These are phyloP conservation scores for Rhizophora mangle DNA, from an alignment of 345 rosid species.

Conservation along the genomic window DNA sequence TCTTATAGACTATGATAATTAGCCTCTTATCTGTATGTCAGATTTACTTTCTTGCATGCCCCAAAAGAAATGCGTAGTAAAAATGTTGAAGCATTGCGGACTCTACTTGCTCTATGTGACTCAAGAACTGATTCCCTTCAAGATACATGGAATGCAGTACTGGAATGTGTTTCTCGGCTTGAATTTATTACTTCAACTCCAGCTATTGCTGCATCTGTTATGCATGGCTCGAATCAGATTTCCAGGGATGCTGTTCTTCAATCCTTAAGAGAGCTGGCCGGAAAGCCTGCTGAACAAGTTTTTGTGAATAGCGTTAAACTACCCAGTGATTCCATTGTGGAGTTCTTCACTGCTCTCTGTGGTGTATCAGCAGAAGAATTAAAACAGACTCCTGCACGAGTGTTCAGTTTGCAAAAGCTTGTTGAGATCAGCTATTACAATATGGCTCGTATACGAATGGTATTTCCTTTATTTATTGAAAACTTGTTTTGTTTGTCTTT, in stretches of 20 bases:
- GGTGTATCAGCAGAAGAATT: slow-evolving; percentile 97
- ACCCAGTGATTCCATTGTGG: slow-evolving; percentile 89
- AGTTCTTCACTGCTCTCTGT: slow-evolving; percentile 94
- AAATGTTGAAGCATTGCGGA: slow-evolving; percentile 95
- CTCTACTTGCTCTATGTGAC: slow-evolving; percentile 72
- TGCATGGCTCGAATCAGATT: slow-evolving; percentile 96
- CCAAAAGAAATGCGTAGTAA: slow-evolving; percentile 95
- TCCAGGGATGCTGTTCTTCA: slow-evolving; percentile 95
- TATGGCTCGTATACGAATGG: slow-evolving; percentile 97
- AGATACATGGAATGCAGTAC: slow-evolving; percentile 99
- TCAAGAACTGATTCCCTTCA: slow-evolving; percentile 72
- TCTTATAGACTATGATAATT: slow-evolving; percentile 12
- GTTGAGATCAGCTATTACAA: slow-evolving; percentile 99
- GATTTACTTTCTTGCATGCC: slow-evolving; percentile 98
- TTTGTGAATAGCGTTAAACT: slow-evolving; percentile 87
- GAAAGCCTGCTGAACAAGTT: slow-evolving; percentile 92
- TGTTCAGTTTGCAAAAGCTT: slow-evolving; percentile 97
- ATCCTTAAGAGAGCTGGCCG: slow-evolving; percentile 83
- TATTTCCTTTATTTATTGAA: slow-evolving; percentile 32
- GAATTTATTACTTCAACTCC: slow-evolving; percentile 89
- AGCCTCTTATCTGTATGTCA: slow-evolving; percentile 31
- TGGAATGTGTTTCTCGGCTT: slow-evolving; percentile 98
- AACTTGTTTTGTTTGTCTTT: slow-evolving; percentile 1
- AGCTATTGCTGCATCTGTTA: slow-evolving; percentile 84
- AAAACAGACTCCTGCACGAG: slow-evolving; percentile 96